Conservation (phyloP, 768 basidiomycete genomes). For the Saitozyma sp. region DNA sequence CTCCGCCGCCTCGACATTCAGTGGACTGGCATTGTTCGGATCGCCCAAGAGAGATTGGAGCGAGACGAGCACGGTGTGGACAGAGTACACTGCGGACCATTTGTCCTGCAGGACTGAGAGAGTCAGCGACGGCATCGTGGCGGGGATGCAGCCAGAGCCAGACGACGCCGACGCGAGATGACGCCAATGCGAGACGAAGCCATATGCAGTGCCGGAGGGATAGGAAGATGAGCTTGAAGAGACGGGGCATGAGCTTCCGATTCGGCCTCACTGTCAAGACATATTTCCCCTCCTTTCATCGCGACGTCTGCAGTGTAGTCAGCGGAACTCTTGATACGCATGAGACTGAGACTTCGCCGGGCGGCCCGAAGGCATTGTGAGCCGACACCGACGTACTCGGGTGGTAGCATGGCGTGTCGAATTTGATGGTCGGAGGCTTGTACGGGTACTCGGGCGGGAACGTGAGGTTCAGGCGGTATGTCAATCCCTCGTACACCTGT, state of each 20-base stretch:
- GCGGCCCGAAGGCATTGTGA: no score
- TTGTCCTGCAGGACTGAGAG: slow-evolving; percentile 78
- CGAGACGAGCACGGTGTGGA: slow-evolving; percentile 83
- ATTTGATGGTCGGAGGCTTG: slow-evolving; percentile 78
- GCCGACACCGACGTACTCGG: slow-evolving; percentile 57
- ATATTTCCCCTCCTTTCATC: slow-evolving; percentile 35
- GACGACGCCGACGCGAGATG: no score
- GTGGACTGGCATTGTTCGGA: slow-evolving; percentile 87
- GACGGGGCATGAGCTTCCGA: not conserved
- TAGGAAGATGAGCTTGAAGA: not conserved
- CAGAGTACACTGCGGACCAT: slow-evolving; percentile 91
- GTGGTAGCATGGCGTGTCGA: slow-evolving; percentile 75
- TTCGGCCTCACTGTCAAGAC: slow-evolving; percentile 23
- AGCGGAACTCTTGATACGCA: slow-evolving; percentile 53
- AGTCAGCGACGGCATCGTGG: no score
- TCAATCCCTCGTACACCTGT: slow-evolving; percentile 74
- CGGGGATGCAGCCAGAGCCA: no score
- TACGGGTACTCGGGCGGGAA: slow-evolving; percentile 90
- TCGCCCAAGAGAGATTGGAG: slow-evolving; percentile 86
- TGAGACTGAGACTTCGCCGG: not conserved
- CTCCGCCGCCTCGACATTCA: slow-evolving; percentile 81
- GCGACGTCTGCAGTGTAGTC: slow-evolving; percentile 58
- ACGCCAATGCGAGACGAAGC: no score
- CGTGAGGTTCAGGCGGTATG: slow-evolving; percentile 77
- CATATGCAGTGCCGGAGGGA: no score